Evolutionary conservation across 1,139 yeast genomes (phyloP).

Genomic region (Taphrina betulina): DNA sequence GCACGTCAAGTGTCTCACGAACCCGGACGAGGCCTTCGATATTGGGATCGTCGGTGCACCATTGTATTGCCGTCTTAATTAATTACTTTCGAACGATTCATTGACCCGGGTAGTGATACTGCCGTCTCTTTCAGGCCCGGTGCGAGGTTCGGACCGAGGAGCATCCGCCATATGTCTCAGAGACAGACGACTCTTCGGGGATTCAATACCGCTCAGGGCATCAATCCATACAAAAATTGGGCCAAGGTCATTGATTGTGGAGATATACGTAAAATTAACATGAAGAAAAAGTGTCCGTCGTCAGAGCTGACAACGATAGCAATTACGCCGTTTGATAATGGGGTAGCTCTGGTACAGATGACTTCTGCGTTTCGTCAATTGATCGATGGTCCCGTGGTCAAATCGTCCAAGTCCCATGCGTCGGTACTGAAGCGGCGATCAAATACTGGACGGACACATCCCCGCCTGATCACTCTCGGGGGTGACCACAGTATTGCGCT

Average conservation of each 20-base stretch:
- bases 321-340: slow-evolving; percentile 67
- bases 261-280: slow-evolving; percentile 61
- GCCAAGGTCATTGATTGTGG: slow-evolving; percentile 72
- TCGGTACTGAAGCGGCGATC: slow-evolving; percentile 15
- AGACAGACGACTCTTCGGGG: slow-evolving; percentile 67
- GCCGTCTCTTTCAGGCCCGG: slow-evolving; percentile 45
- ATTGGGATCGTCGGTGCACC: slow-evolving; percentile 74
- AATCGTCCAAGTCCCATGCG: neutral
- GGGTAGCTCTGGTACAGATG: slow-evolving; percentile 69
- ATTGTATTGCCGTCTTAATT: slow-evolving; percentile 52
- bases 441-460: slow-evolving; percentile 27
- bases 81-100: too few species aligned
- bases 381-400: slow-evolving; percentile 45
- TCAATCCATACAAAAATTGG: slow-evolving; percentile 66
- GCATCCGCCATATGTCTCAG: slow-evolving; percentile 70
- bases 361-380: slow-evolving; percentile 62
- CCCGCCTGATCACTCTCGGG: slow-evolving; percentile 57
- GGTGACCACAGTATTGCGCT: slow-evolving; percentile 75
- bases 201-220: slow-evolving; percentile 64
- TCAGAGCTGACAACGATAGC: neutral
- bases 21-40: slow-evolving; percentile 55
- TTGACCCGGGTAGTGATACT: slow-evolving; percentile 10
- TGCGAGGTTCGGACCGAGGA: slow-evolving; percentile 78
- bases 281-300: neutral
- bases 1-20: slow-evolving; percentile 56